Evolutionary conservation across 805 yeast genomes (phyloP).

Genomic region (Pichia eremophila): DNA sequence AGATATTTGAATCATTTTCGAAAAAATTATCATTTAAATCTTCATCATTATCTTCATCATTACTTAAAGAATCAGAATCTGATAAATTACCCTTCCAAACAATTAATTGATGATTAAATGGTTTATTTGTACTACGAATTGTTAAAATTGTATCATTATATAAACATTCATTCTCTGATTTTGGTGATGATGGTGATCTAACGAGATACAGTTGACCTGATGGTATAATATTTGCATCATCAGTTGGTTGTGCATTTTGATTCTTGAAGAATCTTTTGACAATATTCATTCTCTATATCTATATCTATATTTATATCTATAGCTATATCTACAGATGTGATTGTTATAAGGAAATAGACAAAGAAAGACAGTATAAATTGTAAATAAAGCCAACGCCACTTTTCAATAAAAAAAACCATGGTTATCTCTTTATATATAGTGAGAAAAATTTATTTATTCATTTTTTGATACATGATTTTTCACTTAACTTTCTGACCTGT

Average conservation of each 20-base stretch:
- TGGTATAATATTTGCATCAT: conserved; percentile 60
- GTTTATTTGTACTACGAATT: conserved; percentile 58
- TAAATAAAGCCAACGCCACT: no score
- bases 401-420: no score
- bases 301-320: no score
- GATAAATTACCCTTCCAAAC: conserved; percentile 63
- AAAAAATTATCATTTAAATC: conserved; percentile 28
- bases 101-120: conserved; percentile 55
- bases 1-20: conserved; percentile 39
- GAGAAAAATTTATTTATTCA: no score
- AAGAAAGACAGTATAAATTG: no score
- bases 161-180: conserved; percentile 75
- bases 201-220: conserved; percentile 71
- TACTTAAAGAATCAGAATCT: conserved; percentile 41
- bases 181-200: conserved; percentile 72
- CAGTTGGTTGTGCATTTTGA: conserved; percentile 32
- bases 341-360: no score
- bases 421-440: no score
- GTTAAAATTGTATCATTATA: conserved; percentile 73
- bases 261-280: conserved; percentile 43
- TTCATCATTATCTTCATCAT: conserved; percentile 39
- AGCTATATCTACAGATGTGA: no score
- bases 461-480: no score
- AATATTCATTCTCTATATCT: conserved; percentile 48
- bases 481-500: no score